Conservation (phyloP, 78 protist genomes). For the Corallochytrium limacisporum region DNA sequence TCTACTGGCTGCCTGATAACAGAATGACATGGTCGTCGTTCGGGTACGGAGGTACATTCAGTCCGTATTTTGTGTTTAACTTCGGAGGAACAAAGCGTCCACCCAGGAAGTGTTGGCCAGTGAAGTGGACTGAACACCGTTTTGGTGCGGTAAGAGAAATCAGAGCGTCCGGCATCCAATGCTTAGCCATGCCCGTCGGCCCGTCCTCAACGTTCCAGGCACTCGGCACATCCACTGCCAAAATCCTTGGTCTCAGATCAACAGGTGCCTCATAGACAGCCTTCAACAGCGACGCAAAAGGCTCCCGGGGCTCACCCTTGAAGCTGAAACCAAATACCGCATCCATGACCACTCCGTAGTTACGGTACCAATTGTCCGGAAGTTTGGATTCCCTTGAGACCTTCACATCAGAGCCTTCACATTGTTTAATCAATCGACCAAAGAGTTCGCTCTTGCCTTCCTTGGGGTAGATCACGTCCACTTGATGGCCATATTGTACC, state of each 20-base stretch:
- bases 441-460: neutral
- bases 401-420: no score
- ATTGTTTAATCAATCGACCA: neutral
- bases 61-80: neutral
- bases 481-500: neutral
- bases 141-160: constrained; percentile 18
- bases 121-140: neutral
- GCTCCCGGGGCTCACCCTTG: neutral
- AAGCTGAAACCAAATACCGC: neutral
- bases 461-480: constrained; percentile 19
- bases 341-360: neutral
- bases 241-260: no score
- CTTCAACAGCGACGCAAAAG: neutral
- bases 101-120: constrained; percentile 8
- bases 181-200: neutral
- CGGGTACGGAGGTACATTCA: neutral
- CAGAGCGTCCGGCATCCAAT: constrained; percentile 4
- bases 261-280: no score
- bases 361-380: neutral
- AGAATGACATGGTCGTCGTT: no score
- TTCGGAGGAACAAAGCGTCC: constrained; percentile 10
- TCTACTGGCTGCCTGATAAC: no score
- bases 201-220: constrained; percentile 14
- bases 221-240: no score
- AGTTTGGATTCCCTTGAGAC: no score